Percentiles rank a stretch among this genome's conserved stretches.
Evolutionary conservation across 1,284 basidiomycete genomes (phyloP).

Genomic region (Schizophyllum commune): DNA sequence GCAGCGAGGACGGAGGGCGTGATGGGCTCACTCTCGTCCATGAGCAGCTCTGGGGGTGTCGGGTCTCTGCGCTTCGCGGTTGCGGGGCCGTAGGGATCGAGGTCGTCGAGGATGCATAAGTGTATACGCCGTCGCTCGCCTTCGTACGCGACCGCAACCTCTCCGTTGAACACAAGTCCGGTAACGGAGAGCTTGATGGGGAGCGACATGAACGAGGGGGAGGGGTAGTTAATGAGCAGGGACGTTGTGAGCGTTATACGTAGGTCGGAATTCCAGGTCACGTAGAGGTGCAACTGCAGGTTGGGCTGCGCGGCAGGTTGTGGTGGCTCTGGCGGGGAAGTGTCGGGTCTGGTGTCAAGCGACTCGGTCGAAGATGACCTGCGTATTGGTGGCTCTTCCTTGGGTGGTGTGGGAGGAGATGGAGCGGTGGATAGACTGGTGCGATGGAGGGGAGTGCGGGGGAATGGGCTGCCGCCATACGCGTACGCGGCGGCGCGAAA

Average conservation of each 20-base stretch:
- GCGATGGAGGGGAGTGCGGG: slow-evolving; percentile 11
- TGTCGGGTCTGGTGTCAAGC: slow-evolving; percentile 6
- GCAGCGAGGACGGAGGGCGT: slow-evolving; percentile 38
- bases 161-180: slow-evolving; percentile 80
- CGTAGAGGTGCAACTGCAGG: slow-evolving; percentile 67
- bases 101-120: slow-evolving; percentile 80
- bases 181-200: slow-evolving; percentile 90
- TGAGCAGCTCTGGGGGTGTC: slow-evolving; percentile 19
- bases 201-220: slow-evolving; percentile 90
- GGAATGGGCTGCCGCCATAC: slow-evolving; percentile 25
- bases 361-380: slow-evolving; percentile 1
- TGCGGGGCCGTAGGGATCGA: slow-evolving; percentile 70
- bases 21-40: slow-evolving; percentile 13
- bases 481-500: slow-evolving; percentile 9
- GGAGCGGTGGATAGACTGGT: background rate
- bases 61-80: slow-evolving; percentile 34
- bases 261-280: slow-evolving; percentile 72
- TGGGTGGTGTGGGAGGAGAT: slow-evolving; percentile 12
- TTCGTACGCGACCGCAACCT: slow-evolving; percentile 88
- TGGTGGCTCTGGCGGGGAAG: slow-evolving; percentile 6
- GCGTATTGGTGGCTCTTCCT: slow-evolving; percentile 2
- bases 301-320: slow-evolving; percentile 46
- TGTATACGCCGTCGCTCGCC: slow-evolving; percentile 77
- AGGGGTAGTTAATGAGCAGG: slow-evolving; percentile 93
- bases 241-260: slow-evolving; percentile 86